These are phyloP conservation scores for Hyphodiscus hymeniophilus DNA, from an alignment of 495 filamentous ascomycete genomes.

Conservation along the genomic window DNA sequence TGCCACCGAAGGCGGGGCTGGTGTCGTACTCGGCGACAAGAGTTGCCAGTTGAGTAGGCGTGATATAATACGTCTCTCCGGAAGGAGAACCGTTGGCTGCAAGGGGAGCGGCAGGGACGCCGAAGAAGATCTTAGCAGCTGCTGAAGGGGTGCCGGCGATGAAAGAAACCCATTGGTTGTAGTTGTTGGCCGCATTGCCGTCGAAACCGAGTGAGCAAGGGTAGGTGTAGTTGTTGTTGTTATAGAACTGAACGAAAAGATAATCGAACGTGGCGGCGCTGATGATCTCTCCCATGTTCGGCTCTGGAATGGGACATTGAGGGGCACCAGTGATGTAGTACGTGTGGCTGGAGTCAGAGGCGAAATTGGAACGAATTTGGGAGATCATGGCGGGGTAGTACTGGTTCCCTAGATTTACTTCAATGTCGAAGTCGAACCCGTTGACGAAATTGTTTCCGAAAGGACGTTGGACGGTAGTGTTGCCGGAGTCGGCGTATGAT, in stretches of 20 bases:
- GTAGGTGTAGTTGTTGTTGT: constrained; percentile 11
- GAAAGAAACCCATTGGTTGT: constrained; percentile 36
- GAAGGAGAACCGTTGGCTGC: constrained; percentile 31
- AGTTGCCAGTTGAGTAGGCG: constrained; percentile 27
- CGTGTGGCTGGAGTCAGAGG: constrained; percentile 28
- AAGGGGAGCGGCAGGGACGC: constrained; percentile 34
- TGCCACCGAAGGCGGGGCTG: constrained; percentile 37
- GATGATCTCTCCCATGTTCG: constrained; percentile 45
- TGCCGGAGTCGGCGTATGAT: neutral
- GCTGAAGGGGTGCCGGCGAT: constrained; percentile 30
- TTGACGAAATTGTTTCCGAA: constrained; percentile 31
- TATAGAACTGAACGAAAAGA: constrained; percentile 56
- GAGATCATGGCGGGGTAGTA: constrained; percentile 36
- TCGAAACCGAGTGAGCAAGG: neutral
- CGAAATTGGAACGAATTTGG: constrained; percentile 36
- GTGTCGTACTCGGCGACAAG: constrained; percentile 27
- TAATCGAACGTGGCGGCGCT: constrained; percentile 46
- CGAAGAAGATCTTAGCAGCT: constrained; percentile 41
- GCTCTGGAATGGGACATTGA: constrained; percentile 46
- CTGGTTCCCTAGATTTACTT: constrained; percentile 26
- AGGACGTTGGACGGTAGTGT: neutral
- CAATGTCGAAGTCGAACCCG: constrained; percentile 53
- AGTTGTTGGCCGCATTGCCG: constrained; percentile 25
- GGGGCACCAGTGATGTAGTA: constrained; percentile 52
- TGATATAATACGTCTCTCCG: constrained; percentile 37